Evolutionary conservation across 2,329 filamentous ascomycete genomes (phyloP), one percentile per base, ranked within the genome.

Genomic region (Neurospora crassa): DNA sequence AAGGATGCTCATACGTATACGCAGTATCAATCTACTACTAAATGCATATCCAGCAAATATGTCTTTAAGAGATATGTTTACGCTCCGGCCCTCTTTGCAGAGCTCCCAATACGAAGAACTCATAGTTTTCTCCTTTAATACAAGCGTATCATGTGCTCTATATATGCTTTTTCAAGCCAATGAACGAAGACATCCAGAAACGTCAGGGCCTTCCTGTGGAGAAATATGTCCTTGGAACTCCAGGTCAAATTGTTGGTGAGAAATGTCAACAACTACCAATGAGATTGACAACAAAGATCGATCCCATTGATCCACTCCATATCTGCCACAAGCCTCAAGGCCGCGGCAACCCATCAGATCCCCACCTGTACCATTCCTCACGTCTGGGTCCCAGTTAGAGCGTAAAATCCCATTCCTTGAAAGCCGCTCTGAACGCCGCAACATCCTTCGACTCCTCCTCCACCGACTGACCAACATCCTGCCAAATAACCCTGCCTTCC

Each of bases 341-440:
- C 12, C 47, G 14, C 20, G 47, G 16, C 20, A 16, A 14, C 12
- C 12, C 2, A 29, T 1, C 5, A 2, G 2, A 59, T 59, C 12
- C 5, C 24, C 12, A 3, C 12, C 5, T 29, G 29, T 29, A 29
- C 47, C n/a, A 6, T 29, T 29, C 12, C 12, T 29, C 5, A 16
- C 20, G 14, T 59, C 20, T 18, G 14, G 18, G 5, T 67, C 37
- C 24, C 47, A 24, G 67, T 72, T 18, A 47, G 67, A 83, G 73
- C 16, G 92, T 91, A 79, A 97, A 97, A 80, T 99, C 95, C 86
- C 92, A 97, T 41, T 88, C 84, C 81, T 92, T 90, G 78, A 97
- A 99, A 0, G 91, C 90, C 75, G 87, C 85, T 76, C 95, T 94
- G 81, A 98, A 96, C 11, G 87, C 88, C 70, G 89, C 87, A 2